phyloP scores from a whole-genome alignment of 345 rosid species.

The Eucalyptus polybractea region DNA sequence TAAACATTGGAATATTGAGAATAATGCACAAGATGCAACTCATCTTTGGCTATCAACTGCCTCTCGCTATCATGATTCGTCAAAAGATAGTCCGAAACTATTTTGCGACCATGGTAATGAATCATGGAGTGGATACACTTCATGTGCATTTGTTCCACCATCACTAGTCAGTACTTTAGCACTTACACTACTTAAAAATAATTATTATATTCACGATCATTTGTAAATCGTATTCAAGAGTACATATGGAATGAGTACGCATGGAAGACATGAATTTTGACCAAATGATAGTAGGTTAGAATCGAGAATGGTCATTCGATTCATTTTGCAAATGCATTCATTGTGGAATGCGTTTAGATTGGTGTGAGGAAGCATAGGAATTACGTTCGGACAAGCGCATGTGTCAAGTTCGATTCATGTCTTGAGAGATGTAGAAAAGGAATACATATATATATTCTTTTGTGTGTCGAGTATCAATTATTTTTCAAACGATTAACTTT shows the following conservation, averaged over 20 bases:
- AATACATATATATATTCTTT: not conserved
- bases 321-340: not conserved
- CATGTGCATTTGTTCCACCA: not conserved
- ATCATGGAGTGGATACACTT: not conserved
- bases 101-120: not conserved
- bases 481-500: not conserved
- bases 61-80: not conserved
- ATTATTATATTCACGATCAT: not conserved
- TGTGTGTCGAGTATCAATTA: not conserved
- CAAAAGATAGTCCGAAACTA: not conserved
- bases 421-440: not conserved
- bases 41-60: not conserved
- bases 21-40: not conserved
- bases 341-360: not conserved
- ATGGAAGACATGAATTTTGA: not conserved
- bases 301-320: not conserved
- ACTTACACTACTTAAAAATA: not conserved
- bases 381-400: fast-evolving
- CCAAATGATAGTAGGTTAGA: not conserved
- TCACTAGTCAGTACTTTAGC: not conserved
- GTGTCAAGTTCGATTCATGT: not conserved
- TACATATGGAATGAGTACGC: not conserved
- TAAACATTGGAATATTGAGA: not conserved
- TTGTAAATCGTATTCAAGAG: not conserved
- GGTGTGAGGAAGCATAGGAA: not conserved